Percentiles rank a stretch among this genome's conserved stretches.
phyloP scores from a whole-genome alignment of 176 grass and related monocot genomes.

The Pontederia crassipes region DNA sequence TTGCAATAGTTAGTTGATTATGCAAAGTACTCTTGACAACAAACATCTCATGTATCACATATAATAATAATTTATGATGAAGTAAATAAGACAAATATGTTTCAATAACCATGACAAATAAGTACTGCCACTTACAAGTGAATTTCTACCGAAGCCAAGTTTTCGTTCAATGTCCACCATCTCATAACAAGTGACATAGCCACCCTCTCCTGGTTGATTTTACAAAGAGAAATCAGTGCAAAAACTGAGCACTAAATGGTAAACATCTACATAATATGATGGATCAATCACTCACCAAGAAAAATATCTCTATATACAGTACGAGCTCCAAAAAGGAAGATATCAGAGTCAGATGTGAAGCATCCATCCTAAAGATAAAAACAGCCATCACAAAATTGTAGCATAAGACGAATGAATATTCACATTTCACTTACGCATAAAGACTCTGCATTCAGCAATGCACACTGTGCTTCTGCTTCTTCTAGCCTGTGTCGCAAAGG shows the following conservation, averaged over 20 bases:
- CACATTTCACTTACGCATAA: conserved; percentile 57
- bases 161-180: conserved; percentile 86
- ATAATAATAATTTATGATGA: too few species aligned
- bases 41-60: too few species aligned
- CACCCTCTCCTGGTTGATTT: conserved; percentile 44
- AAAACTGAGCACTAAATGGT: neutral
- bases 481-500: conserved; percentile 48
- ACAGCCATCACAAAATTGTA: neutral
- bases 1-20: too few species aligned
- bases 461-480: conserved; percentile 95
- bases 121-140: conserved; percentile 45
- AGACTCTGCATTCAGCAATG: conserved; percentile 54
- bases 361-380: conserved; percentile 66
- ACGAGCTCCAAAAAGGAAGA: conserved; percentile 87
- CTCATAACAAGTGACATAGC: conserved; percentile 75
- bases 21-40: too few species aligned
- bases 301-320: conserved; percentile 95
- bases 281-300: conserved; percentile 37
- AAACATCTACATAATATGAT: neutral
- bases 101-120: conserved; percentile 7
- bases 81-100: too few species aligned
- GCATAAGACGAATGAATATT: neutral
- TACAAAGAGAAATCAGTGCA: neutral
- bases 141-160: conserved; percentile 89
- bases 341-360: conserved; percentile 83